Base-by-base conservation (phyloP, 805 yeast genomes). In the Lachancea fermentati region DNA sequence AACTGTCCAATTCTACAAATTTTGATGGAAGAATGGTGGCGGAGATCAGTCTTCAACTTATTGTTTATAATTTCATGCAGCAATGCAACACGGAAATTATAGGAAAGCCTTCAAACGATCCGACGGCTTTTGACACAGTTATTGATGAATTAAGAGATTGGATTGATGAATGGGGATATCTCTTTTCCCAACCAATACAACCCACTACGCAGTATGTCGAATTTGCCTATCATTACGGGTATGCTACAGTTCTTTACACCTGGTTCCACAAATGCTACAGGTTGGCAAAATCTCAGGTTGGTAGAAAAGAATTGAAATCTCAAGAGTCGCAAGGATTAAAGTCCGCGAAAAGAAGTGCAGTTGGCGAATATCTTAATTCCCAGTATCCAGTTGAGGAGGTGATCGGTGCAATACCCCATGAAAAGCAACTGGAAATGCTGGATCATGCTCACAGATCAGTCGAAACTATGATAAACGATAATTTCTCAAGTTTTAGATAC, bases 21-120 rank as follows among this genome's bases (percentile, higher is more conserved):
- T 85, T 84, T 56, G 95, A 85, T 55, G 86, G 85, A n/a, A 63
- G 93, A 43, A 81, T 85, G 77, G 80, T 83, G 5, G 80, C 87
- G 30, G 94, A 85, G 58, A 76, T 82, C 37, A 73, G 79, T 14
- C 67, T 82, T 8, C 76, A 80, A 39, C 57, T 75, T 13, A 45
- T 48, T 16, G 36, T 50, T 0, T 81, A 81, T 60, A 73, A 74
- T 42, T 81, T 68, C 55, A 63, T 79, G 15, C 81, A 79, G 42
- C 56, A 45, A 18, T 47, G 50, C 17, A 44, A 35, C 26, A 22
- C 11, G 11, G 26, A 22, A 7, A 22, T 7, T 22, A 11, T 39
- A 12, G 32, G 34, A 18, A 16, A 32, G 9, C 13, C 17, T 3
- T 14, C 34, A n/a, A 26, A 34, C 4, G 16, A 28, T 7, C 30